phyloP scores from a whole-genome alignment of 2,329 filamentous ascomycete species.

The Pestalotiopsis fici region DNA sequence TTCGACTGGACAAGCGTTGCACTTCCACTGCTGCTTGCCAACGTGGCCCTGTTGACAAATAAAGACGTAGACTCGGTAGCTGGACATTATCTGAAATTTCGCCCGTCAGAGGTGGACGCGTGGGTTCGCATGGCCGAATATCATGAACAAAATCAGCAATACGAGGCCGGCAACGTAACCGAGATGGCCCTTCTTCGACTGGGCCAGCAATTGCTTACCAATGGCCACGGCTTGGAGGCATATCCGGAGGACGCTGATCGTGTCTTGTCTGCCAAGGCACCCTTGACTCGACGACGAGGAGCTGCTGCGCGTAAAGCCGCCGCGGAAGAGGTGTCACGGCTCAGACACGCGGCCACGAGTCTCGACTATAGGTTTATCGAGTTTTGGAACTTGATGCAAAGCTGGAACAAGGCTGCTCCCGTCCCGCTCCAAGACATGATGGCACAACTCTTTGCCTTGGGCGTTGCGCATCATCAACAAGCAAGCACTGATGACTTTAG shows the following conservation, averaged over 20 bases:
- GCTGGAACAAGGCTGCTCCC: background rate
- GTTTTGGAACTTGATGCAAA: background rate
- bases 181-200: background rate
- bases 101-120: no score
- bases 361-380: background rate
- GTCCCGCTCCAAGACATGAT: background rate
- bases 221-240: background rate
- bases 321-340: background rate
- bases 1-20: background rate
- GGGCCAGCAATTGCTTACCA: background rate
- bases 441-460: background rate
- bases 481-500: background rate
- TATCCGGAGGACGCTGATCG: background rate
- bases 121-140: background rate
- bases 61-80: background rate
- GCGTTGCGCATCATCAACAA: background rate
- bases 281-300: background rate
- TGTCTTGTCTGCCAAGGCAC: background rate
- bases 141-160: background rate
- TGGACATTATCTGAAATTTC: no score
- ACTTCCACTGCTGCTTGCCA: background rate
- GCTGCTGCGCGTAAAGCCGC: background rate
- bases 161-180: background rate
- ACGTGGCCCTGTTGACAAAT: background rate
- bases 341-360: background rate